phyloP scores from a whole-genome alignment of 371 early-diverging fungal genomes.

The Umbelopsis sp. region DNA sequence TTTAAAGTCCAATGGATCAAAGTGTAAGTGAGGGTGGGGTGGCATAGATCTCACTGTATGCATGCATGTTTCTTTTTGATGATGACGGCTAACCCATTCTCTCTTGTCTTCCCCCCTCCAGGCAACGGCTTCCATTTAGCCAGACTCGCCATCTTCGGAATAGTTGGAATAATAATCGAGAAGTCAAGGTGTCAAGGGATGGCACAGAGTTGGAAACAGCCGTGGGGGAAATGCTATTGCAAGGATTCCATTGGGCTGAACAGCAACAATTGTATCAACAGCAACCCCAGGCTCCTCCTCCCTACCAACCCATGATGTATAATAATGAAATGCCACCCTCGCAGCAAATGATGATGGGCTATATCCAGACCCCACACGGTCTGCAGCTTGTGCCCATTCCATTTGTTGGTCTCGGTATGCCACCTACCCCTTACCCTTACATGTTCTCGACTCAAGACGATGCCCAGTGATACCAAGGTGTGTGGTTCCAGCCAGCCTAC shows the following conservation, averaged over 20 bases:
- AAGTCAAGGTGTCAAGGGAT: slow-evolving; percentile 57
- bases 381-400: slow-evolving; percentile 18
- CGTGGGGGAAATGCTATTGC: slow-evolving; percentile 45
- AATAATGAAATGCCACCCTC: slow-evolving; percentile 3
- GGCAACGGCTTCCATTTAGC: slow-evolving; percentile 49
- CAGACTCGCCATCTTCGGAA: slow-evolving; percentile 50
- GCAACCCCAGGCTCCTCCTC: background rate
- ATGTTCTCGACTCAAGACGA: background rate
- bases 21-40: slow-evolving; percentile 21
- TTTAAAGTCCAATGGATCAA: slow-evolving; percentile 42
- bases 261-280: slow-evolving; percentile 2
- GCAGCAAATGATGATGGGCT: slow-evolving; percentile 17
- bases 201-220: slow-evolving; percentile 56
- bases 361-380: slow-evolving; percentile 18
- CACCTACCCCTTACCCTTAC: slow-evolving; percentile 6
- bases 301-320: slow-evolving; percentile 15
- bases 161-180: slow-evolving; percentile 53
- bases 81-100: too few species aligned
- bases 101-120: slow-evolving; percentile 8
- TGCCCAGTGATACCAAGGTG: too few species aligned
- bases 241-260: slow-evolving; percentile 37
- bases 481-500: too few species aligned
- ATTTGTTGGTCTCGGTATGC: slow-evolving; percentile 2
- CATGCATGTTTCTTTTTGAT: too few species aligned
- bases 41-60: too few species aligned